These are phyloP conservation scores for Pestalotiopsis sp. DNA, from an alignment of 2,329 filamentous ascomycete species.

Conservation along the genomic window DNA sequence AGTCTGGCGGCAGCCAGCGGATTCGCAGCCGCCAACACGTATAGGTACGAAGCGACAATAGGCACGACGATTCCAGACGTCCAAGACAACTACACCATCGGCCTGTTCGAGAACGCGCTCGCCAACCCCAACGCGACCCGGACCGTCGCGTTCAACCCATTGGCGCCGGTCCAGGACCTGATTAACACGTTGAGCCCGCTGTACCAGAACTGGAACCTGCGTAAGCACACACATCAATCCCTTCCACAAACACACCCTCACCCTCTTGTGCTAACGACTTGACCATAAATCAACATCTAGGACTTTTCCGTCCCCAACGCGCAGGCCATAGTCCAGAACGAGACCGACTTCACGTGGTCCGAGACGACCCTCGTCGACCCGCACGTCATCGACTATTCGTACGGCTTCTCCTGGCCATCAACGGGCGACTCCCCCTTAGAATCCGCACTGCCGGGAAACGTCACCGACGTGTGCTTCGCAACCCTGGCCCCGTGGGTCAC, in stretches of 20 bases:
- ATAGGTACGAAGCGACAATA: neutral
- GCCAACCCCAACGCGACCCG: neutral
- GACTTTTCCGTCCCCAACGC: neutral
- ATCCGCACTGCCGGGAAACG: neutral
- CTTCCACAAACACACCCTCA: neutral
- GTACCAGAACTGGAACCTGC: neutral
- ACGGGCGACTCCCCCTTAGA: neutral
- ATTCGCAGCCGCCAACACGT: neutral
- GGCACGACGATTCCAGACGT: neutral
- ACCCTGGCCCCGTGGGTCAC: neutral
- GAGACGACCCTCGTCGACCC: neutral
- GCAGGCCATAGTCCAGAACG: neutral
- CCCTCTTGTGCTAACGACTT: neutral
- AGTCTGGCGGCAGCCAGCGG: neutral
- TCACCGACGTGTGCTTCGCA: neutral
- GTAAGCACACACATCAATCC: neutral
- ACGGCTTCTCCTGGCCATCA: neutral
- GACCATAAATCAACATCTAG: neutral
- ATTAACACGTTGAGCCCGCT: neutral
- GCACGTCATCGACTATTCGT: neutral
- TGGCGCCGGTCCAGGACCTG: neutral
- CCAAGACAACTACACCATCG: neutral
- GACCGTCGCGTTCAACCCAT: neutral
- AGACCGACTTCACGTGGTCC: neutral
- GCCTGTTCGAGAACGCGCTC: neutral